Evolutionary conservation across 2,329 filamentous ascomycete species (phyloP), one percentile per base, ranked within the genome.

Genomic region (Coniochaeta prunicola): DNA sequence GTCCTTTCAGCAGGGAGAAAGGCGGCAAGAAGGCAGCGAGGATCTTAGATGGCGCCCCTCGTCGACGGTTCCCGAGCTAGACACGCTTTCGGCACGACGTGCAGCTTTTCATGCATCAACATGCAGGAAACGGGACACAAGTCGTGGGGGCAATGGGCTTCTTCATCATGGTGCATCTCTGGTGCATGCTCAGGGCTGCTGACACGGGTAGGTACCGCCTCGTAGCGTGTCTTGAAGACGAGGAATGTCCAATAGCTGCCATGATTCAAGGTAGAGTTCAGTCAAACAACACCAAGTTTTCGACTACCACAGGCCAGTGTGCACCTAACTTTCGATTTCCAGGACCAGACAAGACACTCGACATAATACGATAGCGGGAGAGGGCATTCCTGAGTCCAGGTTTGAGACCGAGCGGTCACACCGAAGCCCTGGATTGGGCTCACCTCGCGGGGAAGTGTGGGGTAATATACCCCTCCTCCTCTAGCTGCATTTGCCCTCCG

Each of bases 41-140:
- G 42, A 28, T 15, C 4, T 13, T 9, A 4, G 33, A 36, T 36
- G 5, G 33, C 15, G 15, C 12, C 12, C 2, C 24, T 30, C 3
- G 24, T 50, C 45, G 15, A 50, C 24, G 45, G 45, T 28, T 50
- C 21, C 45, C 45, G 45, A 50, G 45, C 45, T 50, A 50, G 45
- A 28, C 45, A 50, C n/a, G 45, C 45, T 50, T 50, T 28, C 45
- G 57, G 60, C 56, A 36, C 59, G 38, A 26, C 36, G 30, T 50
- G 55, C 42, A 33, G 40, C 57, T 58, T 45, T 28, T 59, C 59
- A 62, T 62, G 48, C 58, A 57, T 57, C 50, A 57, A 30, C n/a
- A 42, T 28, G 56, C 34, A 59, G 45, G 59, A 48, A 53, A 56
- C 56, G 45, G 45, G 45, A 26, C 15, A 30, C 21, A 30, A 50